phyloP scores from a whole-genome alignment of 306 rosid species.

The Sechiopsis laciniata region DNA sequence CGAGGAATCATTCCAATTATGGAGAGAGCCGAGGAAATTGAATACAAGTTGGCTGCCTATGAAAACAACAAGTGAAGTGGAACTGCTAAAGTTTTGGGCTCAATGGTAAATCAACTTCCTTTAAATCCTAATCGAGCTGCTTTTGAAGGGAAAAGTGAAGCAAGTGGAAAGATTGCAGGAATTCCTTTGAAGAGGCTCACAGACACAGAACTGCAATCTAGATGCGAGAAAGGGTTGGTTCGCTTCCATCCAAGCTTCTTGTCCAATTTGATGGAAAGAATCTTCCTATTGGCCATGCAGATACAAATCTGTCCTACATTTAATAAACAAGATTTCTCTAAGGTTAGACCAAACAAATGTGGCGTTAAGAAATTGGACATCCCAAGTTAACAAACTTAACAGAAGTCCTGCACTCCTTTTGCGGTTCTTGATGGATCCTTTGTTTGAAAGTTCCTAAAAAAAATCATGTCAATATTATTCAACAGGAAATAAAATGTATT shows the following conservation, averaged over 20 bases:
- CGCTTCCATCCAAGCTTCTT: background rate
- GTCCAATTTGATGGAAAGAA: background rate
- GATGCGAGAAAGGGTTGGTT: no score
- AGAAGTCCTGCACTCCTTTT: background rate
- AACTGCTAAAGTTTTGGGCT: no score
- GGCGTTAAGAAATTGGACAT: background rate
- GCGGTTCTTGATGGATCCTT: slow-evolving; percentile 10
- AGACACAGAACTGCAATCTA: no score
- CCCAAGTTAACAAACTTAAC: slow-evolving; percentile 1
- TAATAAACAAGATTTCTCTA: background rate
- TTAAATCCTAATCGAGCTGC: no score
- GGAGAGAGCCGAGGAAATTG: no score
- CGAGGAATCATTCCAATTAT: no score
- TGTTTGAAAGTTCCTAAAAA: background rate
- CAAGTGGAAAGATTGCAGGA: no score
- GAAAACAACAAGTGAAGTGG: no score
- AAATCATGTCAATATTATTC: background rate
- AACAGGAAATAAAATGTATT: slow-evolving; percentile 7
- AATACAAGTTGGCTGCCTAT: no score
- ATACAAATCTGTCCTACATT: background rate
- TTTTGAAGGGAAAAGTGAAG: no score
- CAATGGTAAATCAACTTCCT: no score
- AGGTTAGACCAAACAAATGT: background rate
- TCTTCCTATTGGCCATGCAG: background rate
- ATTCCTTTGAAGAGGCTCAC: no score